Percentiles rank a stretch among this genome's conserved stretches.
phyloP scores from a whole-genome alignment of 2,329 filamentous ascomycete genomes.

The Rutstroemia sp. region DNA sequence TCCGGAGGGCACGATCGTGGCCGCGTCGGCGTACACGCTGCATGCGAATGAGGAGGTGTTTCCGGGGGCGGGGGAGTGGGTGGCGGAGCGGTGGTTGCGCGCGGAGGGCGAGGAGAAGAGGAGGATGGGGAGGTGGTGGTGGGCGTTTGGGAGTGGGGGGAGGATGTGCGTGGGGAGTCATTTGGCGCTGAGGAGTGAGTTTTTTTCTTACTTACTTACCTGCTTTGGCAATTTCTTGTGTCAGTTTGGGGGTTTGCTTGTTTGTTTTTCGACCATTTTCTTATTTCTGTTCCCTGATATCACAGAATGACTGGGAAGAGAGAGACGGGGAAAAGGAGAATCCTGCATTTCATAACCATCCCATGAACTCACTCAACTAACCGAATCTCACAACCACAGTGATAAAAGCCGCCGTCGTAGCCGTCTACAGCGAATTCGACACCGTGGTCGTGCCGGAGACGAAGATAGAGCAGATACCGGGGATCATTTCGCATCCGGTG shows the following conservation, averaged over 20 bases:
- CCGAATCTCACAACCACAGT: conserved; percentile 37
- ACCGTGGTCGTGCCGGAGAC: conserved; percentile 52
- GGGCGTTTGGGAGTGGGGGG: conserved; percentile 59
- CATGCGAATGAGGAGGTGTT: conserved; percentile 45
- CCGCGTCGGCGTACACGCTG: conserved; percentile 42
- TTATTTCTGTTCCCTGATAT: background rate
- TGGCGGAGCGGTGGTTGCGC: conserved; percentile 43
- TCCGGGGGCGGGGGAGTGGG: conserved; percentile 39
- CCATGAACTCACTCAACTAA: background rate
- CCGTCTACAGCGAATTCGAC: conserved; percentile 59
- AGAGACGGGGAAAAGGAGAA: background rate
- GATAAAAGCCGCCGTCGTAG: conserved; percentile 61
- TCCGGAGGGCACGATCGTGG: conserved; percentile 41
- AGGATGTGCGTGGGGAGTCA: conserved; percentile 61
- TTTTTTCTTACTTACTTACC: background rate
- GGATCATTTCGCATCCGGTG: background rate
- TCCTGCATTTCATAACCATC: too few species aligned
- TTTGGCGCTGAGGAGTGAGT: conserved; percentile 48
- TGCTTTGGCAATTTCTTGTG: background rate
- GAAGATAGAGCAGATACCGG: conserved; percentile 53
- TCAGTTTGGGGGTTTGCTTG: too few species aligned
- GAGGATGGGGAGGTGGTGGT: conserved; percentile 46
- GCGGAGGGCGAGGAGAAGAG: conserved; percentile 29
- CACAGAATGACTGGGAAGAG: background rate
- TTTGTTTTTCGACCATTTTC: too few species aligned